phyloP scores from a whole-genome alignment of 2,329 filamentous ascomycete species.

The Talaromyces piceae region DNA sequence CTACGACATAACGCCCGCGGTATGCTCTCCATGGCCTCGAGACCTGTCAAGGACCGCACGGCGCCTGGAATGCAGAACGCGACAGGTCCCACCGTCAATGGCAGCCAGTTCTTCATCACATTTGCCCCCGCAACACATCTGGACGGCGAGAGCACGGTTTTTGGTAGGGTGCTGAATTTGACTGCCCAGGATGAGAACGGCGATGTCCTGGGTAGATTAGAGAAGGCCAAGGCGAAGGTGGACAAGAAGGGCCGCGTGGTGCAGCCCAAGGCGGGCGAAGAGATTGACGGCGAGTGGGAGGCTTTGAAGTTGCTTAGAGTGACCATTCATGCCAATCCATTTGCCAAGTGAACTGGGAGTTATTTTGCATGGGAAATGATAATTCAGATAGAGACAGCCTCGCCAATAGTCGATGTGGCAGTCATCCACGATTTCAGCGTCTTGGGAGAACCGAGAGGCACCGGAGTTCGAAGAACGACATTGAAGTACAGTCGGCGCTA shows the following conservation, averaged over 20 bases:
- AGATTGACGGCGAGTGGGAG: constrained; percentile 36
- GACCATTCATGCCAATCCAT: constrained; percentile 57
- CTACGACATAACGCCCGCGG: constrained; percentile 51
- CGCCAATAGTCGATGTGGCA: no score
- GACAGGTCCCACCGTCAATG: constrained; percentile 39
- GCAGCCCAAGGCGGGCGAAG: constrained; percentile 34
- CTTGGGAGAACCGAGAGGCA: no score
- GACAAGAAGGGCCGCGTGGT: constrained; percentile 56
- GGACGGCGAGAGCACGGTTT: constrained; percentile 60
- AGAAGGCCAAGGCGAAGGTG: constrained; percentile 52
- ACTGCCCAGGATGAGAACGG: constrained; percentile 38
- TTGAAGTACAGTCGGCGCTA: no score
- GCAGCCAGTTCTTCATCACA: constrained; percentile 58
- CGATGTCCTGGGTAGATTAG: constrained; percentile 43
- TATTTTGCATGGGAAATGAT: no score
- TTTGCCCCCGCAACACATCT: constrained; percentile 56
- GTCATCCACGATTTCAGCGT: no score
- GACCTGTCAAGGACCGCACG: constrained; percentile 36
- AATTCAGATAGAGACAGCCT: no score
- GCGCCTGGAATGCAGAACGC: constrained; percentile 41
- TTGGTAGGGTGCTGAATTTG: constrained; percentile 51
- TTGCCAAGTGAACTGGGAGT: constrained; percentile 44
- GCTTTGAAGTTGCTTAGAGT: constrained; percentile 48
- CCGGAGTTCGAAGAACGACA: no score
- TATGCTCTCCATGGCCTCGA: constrained; percentile 54